A percentile compares a stretch with the other conserved stretches of the same genome.
phyloP scores from a whole-genome alignment of 495 filamentous ascomycete genomes.

The Aspergillus cristatus region DNA sequence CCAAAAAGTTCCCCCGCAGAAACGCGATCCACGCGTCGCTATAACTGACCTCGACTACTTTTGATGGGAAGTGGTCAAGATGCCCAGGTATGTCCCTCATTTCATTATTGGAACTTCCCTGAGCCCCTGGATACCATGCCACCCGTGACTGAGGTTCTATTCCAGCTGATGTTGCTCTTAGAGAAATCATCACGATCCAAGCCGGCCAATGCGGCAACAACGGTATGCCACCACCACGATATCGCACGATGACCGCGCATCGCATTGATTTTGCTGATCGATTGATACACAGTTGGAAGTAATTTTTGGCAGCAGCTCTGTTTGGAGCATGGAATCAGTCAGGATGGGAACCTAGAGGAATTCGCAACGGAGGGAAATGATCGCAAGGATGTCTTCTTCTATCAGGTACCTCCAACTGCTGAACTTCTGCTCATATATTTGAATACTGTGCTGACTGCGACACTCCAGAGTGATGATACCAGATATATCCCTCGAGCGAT shows the following conservation, averaged over 20 bases:
- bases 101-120: background rate
- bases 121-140: background rate
- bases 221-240: slow-evolving; percentile 51
- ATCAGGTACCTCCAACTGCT: slow-evolving; percentile 49
- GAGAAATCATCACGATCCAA: slow-evolving; percentile 98
- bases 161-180: slow-evolving; percentile 32
- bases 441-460: too few species aligned
- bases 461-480: slow-evolving; percentile 73
- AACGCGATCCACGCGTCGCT: slow-evolving; percentile 32
- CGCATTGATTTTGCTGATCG: slow-evolving; percentile 5
- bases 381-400: slow-evolving; percentile 98
- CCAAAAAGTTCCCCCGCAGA: slow-evolving; percentile 24
- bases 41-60: slow-evolving; percentile 16
- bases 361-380: slow-evolving; percentile 95
- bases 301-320: slow-evolving; percentile 98
- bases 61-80: slow-evolving; percentile 20
- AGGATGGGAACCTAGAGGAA: slow-evolving; percentile 92
- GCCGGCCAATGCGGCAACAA: slow-evolving; percentile 99
- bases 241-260: background rate
- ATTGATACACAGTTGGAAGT: slow-evolving; percentile 56
- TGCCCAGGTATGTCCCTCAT: slow-evolving; percentile 33
- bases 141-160: too few species aligned
- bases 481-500: slow-evolving; percentile 96
- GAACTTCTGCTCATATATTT: too few species aligned
- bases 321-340: slow-evolving; percentile 94